Conservation (phyloP, 176 grass and related monocot species). For the Oryza meyeriana region DNA sequence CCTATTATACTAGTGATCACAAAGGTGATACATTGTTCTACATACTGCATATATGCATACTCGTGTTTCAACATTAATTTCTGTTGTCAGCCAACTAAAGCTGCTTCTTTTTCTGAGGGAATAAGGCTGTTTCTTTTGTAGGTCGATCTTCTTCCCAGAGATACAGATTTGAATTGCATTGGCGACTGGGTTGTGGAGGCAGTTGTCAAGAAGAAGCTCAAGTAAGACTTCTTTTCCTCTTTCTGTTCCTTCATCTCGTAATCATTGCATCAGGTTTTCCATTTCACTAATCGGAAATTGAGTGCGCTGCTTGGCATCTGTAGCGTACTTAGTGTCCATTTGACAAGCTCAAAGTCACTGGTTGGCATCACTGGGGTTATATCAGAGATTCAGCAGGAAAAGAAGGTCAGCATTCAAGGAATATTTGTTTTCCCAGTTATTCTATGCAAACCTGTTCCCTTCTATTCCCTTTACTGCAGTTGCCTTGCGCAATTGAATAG, state of each 20-base stretch:
- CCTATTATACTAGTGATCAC: constrained; percentile 93
- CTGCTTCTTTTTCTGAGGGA: background rate
- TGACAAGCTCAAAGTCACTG: constrained; percentile 93
- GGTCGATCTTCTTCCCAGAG: constrained; percentile 90
- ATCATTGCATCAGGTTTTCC: background rate
- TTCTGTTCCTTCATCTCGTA: background rate
- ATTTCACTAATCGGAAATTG: background rate
- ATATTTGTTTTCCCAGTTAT: background rate
- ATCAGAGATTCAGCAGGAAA: constrained; percentile 93
- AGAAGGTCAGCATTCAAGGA: constrained; percentile 50
- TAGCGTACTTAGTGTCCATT: constrained; percentile 83
- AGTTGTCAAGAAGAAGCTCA: constrained; percentile 83
- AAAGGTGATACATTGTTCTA: constrained; percentile 57
- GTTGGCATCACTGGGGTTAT: constrained; percentile 93
- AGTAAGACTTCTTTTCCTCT: constrained; percentile 36
- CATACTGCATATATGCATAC: background rate
- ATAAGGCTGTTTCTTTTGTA: background rate
- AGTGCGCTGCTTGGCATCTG: background rate
- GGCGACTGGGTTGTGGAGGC: constrained; percentile 92
- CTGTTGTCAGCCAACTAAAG: background rate
- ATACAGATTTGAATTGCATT: constrained; percentile 81
- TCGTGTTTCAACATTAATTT: background rate
- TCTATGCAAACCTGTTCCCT: background rate
- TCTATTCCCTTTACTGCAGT: background rate
- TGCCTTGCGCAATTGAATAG: background rate